Evolutionary conservation across 495 filamentous ascomycete genomes (phyloP).

Genomic region (Aspergillus diversus): DNA sequence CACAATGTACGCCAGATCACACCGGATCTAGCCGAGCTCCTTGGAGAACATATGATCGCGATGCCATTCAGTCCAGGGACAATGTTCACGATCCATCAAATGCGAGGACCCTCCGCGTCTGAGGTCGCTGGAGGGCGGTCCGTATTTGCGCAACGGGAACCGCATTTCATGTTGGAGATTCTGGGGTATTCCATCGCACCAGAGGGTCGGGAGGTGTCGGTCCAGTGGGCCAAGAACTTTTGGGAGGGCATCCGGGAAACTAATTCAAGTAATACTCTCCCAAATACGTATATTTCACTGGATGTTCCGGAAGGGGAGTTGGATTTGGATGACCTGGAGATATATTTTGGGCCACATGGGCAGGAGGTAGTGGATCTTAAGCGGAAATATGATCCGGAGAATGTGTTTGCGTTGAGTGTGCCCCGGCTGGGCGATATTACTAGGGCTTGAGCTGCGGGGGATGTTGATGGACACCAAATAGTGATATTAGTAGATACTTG

Average conservation of each 20-base stretch:
- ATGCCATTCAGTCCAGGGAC: conserved; percentile 22
- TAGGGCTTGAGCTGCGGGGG: background rate
- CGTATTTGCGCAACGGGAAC: conserved; percentile 36
- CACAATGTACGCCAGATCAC: conserved; percentile 29
- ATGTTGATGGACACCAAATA: no score
- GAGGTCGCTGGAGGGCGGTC: conserved; percentile 22
- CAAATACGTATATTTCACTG: conserved; percentile 36
- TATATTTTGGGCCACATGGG: conserved; percentile 28
- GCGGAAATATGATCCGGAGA: conserved; percentile 32
- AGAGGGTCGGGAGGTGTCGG: conserved; percentile 9
- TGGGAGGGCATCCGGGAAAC: conserved; percentile 23
- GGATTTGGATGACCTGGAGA: conserved; percentile 12
- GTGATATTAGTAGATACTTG: no score
- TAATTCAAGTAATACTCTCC: conserved; percentile 28
- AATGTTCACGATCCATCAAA: conserved; percentile 30
- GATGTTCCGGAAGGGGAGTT: conserved; percentile 4
- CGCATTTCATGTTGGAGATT: conserved; percentile 46
- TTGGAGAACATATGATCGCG: conserved; percentile 26
- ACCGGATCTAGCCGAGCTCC: conserved; percentile 23
- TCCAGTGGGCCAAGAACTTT: conserved; percentile 32
- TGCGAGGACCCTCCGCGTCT: conserved; percentile 23
- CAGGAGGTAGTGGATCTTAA: conserved; percentile 34
- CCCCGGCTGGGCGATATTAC: conserved; percentile 25
- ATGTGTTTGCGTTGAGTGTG: conserved; percentile 36
- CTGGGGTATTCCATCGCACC: conserved; percentile 18